Base-by-base conservation (phyloP, 176 grass and related monocot genomes). In the Aegilops longissima region DNA sequence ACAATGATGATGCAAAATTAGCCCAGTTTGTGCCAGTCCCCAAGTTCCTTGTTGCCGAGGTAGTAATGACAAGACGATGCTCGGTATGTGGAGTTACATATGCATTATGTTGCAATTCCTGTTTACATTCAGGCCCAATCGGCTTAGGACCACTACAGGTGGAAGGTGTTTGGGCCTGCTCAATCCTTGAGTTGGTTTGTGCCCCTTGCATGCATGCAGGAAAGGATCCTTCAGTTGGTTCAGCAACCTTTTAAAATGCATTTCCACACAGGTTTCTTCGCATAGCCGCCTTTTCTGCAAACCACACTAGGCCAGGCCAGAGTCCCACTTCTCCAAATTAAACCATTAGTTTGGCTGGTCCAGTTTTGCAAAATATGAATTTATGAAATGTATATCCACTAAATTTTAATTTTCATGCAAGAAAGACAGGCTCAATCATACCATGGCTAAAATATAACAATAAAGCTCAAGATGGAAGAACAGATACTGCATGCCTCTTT, bases 321-420 rank as follows among this genome's bases (percentile, higher is more conserved):
- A 31, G 73, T 52, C 25, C 25, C 45, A 31, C 25, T 76, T 75
- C 30, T 76, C 44, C 24, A 18, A 9, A 52, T 30, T 16, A 76
- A 52, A 52, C 24, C 14, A 52, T 52, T 29, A 52, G 42, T 75
- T 23, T 18, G 24, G 42, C 40, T 18, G 24, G 42, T 30, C 24
- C 73, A 51, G 24, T 51, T 76, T 30, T 49, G 47, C 6, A 8
- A 76, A 76, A 25, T 47, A 74, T 12, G 14, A 36, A 29, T 47
- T 27, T 74, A 74, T 40, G 21, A 68, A 66, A 38, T 6, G 31
- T 10, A 66, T 14, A 54, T 29, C 38, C 12, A 76, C 21, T 47
- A 61, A 77, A 62, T 33, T 72, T 49, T 62, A 77, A 24, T 59
- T 76, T 31, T 45, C 23, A 76, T 81, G 25, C 29, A 90, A 30